These are phyloP conservation scores for Xylariaceae sp. DNA, from an alignment of 2,329 filamentous ascomycete species.

Conservation along the genomic window DNA sequence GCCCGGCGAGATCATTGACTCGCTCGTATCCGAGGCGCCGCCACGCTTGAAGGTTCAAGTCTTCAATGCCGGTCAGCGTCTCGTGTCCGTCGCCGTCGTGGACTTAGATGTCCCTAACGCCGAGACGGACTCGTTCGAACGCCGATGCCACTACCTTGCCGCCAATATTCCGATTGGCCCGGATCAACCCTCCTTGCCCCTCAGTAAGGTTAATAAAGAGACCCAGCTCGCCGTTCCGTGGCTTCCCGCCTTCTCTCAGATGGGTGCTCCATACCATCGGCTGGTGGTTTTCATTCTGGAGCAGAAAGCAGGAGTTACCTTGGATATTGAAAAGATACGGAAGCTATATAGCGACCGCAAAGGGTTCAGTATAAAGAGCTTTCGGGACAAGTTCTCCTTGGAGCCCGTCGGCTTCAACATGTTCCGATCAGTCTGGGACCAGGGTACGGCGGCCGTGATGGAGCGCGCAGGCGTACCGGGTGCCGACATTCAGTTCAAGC, in stretches of 20 bases:
- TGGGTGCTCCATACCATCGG: conserved; percentile 87
- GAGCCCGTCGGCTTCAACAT: conserved; percentile 75
- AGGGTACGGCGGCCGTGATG: conserved; percentile 84
- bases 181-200: conserved; percentile 54
- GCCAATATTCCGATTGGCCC: conserved; percentile 53
- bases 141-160: conserved; percentile 83
- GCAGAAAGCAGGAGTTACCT: conserved; percentile 57
- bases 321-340: conserved; percentile 55
- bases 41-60: conserved; percentile 77
- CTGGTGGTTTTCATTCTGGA: conserved; percentile 77
- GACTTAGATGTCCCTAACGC: conserved; percentile 85
- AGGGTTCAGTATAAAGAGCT: conserved; percentile 68
- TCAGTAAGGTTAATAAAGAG: conserved; percentile 54
- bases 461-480: conserved; percentile 66
- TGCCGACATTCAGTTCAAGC: conserved; percentile 77
- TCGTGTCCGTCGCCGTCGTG: conserved; percentile 78
- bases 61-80: conserved; percentile 73
- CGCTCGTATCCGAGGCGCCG: conserved; percentile 63
- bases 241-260: conserved; percentile 80
- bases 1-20: conserved; percentile 75
- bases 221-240: conserved; percentile 71
- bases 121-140: conserved; percentile 67
- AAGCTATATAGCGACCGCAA: conserved; percentile 51
- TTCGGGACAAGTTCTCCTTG: conserved; percentile 64
- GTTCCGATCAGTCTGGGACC: conserved; percentile 88